Evolutionary conservation across 2,329 filamentous ascomycete species (phyloP).

Genomic region (Rhinocladiella mackenziei): DNA sequence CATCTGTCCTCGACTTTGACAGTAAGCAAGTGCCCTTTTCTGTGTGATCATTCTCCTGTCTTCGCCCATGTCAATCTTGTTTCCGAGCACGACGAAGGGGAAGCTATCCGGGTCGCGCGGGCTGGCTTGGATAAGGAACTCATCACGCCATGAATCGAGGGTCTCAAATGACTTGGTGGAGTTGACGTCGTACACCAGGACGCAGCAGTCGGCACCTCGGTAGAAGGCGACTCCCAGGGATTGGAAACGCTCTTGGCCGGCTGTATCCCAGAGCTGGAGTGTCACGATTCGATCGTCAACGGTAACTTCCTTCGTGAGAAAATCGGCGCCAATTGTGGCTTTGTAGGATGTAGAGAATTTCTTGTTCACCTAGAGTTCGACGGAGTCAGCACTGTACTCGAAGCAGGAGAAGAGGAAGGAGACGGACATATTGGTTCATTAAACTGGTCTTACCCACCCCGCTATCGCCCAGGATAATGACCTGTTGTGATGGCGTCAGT

Average conservation of each 20-base stretch:
- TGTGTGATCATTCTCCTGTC: constrained; percentile 95
- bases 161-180: constrained; percentile 99
- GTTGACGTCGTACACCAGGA: constrained; percentile 97
- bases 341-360: constrained; percentile 99
- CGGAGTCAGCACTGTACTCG: not conserved
- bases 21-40: constrained; percentile 95
- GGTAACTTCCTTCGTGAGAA: constrained; percentile 94
- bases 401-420: constrained; percentile 1
- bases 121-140: constrained; percentile 95
- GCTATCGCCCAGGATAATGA: constrained; percentile 98
- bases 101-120: constrained; percentile 96
- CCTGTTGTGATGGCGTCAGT: constrained; percentile 50
- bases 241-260: constrained; percentile 95
- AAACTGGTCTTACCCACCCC: constrained; percentile 98
- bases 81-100: constrained; percentile 95
- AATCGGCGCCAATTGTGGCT: constrained; percentile 97
- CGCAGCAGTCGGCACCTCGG: constrained; percentile 94
- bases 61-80: constrained; percentile 99
- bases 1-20: constrained; percentile 93
- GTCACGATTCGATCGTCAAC: constrained; percentile 97
- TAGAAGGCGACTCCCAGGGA: constrained; percentile 97
- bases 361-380: constrained; percentile 82
- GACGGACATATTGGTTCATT: constrained; percentile 99
- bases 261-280: constrained; percentile 99
- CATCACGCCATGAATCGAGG: constrained; percentile 95